A percentile compares a stretch with the other conserved stretches of the same genome.
Evolutionary conservation across 371 early-diverging fungal species (phyloP).

Genomic region (Mortierella sp.): DNA sequence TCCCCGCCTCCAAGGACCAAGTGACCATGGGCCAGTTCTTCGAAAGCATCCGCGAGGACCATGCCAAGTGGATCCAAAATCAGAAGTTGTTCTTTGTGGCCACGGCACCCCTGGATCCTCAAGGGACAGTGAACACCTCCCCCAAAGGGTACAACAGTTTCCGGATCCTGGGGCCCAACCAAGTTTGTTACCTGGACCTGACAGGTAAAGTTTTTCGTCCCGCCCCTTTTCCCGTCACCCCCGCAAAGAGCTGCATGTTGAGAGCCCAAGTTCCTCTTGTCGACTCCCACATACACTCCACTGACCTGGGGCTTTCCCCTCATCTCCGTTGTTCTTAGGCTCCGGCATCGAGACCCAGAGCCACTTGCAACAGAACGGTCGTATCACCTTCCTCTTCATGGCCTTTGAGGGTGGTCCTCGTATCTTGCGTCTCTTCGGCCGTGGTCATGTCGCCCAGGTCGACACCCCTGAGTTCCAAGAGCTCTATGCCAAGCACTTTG

Average conservation of each 20-base stretch:
- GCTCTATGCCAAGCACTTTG: slow-evolving; percentile 46
- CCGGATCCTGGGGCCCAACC: slow-evolving; percentile 50
- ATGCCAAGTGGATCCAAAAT: slow-evolving; percentile 55
- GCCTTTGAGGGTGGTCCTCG: slow-evolving; percentile 62
- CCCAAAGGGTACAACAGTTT: slow-evolving; percentile 62
- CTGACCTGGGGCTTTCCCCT: not conserved
- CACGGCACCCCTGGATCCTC: slow-evolving; percentile 54
- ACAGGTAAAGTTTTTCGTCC: slow-evolving; percentile 39
- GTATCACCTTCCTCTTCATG: slow-evolving; percentile 63
- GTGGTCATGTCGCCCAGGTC: slow-evolving; percentile 44
- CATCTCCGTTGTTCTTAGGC: slow-evolving; percentile 7
- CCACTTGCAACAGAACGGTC: slow-evolving; percentile 60
- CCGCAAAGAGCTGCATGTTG: not conserved
- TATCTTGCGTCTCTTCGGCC: slow-evolving; percentile 60
- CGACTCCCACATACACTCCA: not conserved
- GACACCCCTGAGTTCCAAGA: slow-evolving; percentile 49
- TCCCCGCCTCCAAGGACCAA: too few relatives aligned
- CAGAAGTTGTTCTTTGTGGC: slow-evolving; percentile 62
- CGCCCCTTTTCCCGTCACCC: not conserved
- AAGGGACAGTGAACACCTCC: slow-evolving; percentile 61
- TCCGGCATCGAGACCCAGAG: slow-evolving; percentile 63
- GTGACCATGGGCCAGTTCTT: slow-evolving; percentile 57
- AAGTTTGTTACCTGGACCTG: slow-evolving; percentile 58
- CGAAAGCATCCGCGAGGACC: slow-evolving; percentile 40
- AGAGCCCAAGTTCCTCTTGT: too few relatives aligned